Evolutionary conservation across 176 grass and related monocot genomes (phyloP), one percentile per base, ranked within the genome.

Genomic region (Typha latifolia): DNA sequence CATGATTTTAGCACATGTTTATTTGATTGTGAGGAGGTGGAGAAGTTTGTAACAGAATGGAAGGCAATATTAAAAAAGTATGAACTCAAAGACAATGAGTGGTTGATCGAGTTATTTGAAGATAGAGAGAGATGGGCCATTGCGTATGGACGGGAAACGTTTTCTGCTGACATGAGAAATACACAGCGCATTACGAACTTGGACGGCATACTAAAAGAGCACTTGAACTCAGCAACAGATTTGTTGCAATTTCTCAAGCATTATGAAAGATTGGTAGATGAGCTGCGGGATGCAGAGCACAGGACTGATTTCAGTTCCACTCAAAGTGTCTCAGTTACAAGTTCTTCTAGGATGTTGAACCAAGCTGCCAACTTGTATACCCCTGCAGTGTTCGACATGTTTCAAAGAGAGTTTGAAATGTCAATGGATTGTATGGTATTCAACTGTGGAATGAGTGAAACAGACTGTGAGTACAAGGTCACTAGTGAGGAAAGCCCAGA

Each of bases 361-460:
- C 80, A 82, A 64, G 72, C 72, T n/a, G 20, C 75, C 49, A 75
- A 72, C 32, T 34, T 63, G 19, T 82, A 82, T 61, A 77, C 80
- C 11, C 66, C 67, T 10, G 51, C 66, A 2, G 68, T 82, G 22
- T 77, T 82, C 70, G 64, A 77, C 43, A 66, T 77, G 56, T 82
- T 82, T 72, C 80, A 82, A 61, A 62, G 68, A 11, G 80, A 82
- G 71, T 82, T 82, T 72, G 80, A 82, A 57, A 49, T 82, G 68
- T 77, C 73, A 15, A 49, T 82, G 12, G 80, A 82, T 67, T 82
- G 48, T 69, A 67, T 82, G 73, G 73, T 82, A n/a, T 59, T 59
- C 59, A 43, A 34, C 59, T 48, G 47, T 50, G 70, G 62, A 16
- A 51, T 47, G 69, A 26, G 20, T 14, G 80, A 63, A 48, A 77